Percentiles rank a stretch among this genome's conserved stretches.
Conservation (phyloP, 192 early-diverging fungal genomes). For the Coemansia sp. region DNA sequence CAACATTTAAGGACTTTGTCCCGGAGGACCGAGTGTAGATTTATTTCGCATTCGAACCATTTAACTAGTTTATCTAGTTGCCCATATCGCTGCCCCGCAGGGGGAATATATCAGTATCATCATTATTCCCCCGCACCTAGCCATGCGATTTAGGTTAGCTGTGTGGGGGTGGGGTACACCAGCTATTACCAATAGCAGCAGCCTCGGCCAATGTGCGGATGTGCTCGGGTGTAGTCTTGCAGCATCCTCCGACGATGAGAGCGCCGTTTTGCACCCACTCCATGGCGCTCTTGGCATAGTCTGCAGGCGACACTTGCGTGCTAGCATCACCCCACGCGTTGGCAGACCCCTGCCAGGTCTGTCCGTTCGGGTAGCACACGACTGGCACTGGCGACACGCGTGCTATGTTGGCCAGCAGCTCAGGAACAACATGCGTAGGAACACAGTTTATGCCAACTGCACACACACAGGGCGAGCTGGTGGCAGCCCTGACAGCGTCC, state of each 20-base stretch:
- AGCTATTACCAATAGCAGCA: not conserved
- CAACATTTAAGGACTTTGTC: too few species aligned
- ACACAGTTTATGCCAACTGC: conserved; percentile 70
- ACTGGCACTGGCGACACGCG: conserved; percentile 31
- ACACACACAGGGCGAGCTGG: conserved; percentile 34
- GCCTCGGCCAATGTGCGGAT: conserved; percentile 27
- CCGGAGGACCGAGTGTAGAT: too few species aligned
- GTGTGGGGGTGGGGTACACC: not conserved
- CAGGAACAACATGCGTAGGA: conserved; percentile 14
- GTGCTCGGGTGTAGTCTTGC: conserved; percentile 59
- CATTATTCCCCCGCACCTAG: not conserved
- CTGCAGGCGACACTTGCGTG: conserved; percentile 10
- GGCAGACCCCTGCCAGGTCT: conserved; percentile 47
- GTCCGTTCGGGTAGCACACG: conserved; percentile 61
- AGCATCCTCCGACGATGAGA: conserved; percentile 62
- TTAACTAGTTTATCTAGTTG: too few species aligned
- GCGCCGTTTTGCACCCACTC: conserved; percentile 50
- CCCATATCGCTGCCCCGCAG: too few species aligned
- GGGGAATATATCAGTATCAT: too few species aligned
- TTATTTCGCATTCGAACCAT: too few species aligned
- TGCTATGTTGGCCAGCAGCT: conserved; percentile 3
- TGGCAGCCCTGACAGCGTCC: conserved; percentile 37
- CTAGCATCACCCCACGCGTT: conserved; percentile 33
- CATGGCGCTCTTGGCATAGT: conserved; percentile 42
- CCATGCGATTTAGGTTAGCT: not conserved